A percentile compares a stretch with the other conserved stretches of the same genome.
Conservation (phyloP, 176 grass and related monocot genomes). For the bread wheat (Triticum aestivum) region IWGSC_CS_RefSeq_v2.1 NC_057801.1:824777688-824778187, state of each 20-base stretch:
- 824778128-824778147: constrained; percentile 57
- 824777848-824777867: no score
- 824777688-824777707: neutral
- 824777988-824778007: neutral
- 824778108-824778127: neutral
- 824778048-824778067: neutral
- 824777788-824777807: no score
- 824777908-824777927: neutral
- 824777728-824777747: no score
- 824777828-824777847: no score
- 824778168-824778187: constrained; percentile 73
- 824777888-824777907: neutral
- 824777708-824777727: neutral
- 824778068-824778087: neutral
- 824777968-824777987: neutral
- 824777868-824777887: no score
- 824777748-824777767: no score
- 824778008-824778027: neutral
- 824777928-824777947: neutral
- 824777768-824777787: no score
- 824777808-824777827: no score
- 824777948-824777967: neutral
- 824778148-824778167: constrained; percentile 99
- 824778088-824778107: neutral
- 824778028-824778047: neutral